Percentiles rank a stretch among this genome's conserved stretches.
Conservation (phyloP, 805 yeast genomes). For the Ogataea chonburiensis region DNA sequence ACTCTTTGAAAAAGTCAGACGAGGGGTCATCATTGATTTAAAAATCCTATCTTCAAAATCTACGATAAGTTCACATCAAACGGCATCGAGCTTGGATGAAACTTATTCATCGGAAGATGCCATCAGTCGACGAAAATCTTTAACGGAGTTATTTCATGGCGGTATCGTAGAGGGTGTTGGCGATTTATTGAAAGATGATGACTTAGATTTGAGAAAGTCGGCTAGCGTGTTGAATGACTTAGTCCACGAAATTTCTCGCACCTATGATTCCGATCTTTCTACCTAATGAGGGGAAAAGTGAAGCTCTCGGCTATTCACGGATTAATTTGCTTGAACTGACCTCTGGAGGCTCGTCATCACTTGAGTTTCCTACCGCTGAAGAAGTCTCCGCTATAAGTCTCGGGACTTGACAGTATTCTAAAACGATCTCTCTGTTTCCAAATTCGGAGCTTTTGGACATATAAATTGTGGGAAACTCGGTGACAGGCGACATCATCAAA, state of each 20-base stretch:
- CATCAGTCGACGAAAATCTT: constrained; percentile 50
- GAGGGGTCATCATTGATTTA: too few species aligned
- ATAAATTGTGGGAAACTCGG: too few species aligned
- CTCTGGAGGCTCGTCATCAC: constrained; percentile 27
- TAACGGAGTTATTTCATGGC: constrained; percentile 50
- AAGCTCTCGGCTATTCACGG: too few species aligned
- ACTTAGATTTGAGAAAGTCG: constrained; percentile 20
- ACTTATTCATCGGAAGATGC: constrained; percentile 63
- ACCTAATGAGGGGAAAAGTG: background rate
- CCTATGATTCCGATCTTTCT: constrained; percentile 17
- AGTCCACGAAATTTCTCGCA: constrained; percentile 18
- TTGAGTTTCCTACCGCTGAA: too few species aligned
- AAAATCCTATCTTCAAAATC: too few species aligned
- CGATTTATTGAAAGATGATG: constrained; percentile 55
- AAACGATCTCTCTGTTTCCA: too few species aligned
- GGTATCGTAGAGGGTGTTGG: constrained; percentile 52
- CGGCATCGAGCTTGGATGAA: too few species aligned
- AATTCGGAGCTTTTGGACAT: too few species aligned
- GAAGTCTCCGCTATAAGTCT: too few species aligned
- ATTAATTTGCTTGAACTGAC: constrained; percentile 24
- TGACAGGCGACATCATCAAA: too few species aligned
- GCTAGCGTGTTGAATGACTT: constrained; percentile 19
- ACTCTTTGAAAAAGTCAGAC: constrained; percentile 53
- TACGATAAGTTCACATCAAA: too few species aligned
- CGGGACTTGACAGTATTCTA: too few species aligned